These are phyloP conservation scores for Nevesoporus exiguus DNA, from an alignment of 768 basidiomycete genomes.

Conservation along the genomic window DNA sequence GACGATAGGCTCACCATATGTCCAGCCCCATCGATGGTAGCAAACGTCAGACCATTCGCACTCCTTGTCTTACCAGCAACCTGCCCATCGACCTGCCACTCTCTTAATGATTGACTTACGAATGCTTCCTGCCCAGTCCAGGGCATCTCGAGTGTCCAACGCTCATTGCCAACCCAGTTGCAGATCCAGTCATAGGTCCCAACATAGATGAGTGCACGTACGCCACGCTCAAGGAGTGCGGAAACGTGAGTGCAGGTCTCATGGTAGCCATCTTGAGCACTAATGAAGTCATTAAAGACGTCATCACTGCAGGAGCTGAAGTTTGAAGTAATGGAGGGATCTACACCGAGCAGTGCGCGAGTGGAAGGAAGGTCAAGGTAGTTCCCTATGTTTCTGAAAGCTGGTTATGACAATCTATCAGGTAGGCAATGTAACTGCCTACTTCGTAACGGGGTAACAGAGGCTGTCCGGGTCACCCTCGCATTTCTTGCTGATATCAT, in stretches of 20 bases:
- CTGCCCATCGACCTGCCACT: slow-evolving; percentile 53
- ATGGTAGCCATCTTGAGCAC: slow-evolving; percentile 41
- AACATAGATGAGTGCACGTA: slow-evolving; percentile 70
- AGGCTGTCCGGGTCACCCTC: slow-evolving; percentile 47
- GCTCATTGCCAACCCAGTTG: slow-evolving; percentile 73
- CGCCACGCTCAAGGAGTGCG: slow-evolving; percentile 66
- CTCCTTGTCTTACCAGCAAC: slow-evolving; percentile 55
- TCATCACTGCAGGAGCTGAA: slow-evolving; percentile 39
- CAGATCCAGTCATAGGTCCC: slow-evolving; percentile 80
- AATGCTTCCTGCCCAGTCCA: slow-evolving; percentile 66
- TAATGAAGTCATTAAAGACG: slow-evolving; percentile 49
- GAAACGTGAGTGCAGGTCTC: slow-evolving; percentile 36
- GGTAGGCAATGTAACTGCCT: not conserved
- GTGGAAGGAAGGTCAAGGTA: slow-evolving; percentile 62
- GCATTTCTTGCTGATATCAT: slow-evolving; percentile 67
- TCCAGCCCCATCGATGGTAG: slow-evolving; percentile 64
- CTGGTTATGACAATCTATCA: not conserved
- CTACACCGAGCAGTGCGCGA: slow-evolving; percentile 60
- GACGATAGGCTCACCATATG: slow-evolving; percentile 60
- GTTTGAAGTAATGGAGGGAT: slow-evolving; percentile 39
- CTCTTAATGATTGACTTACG: slow-evolving; percentile 42
- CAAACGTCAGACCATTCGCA: slow-evolving; percentile 62
- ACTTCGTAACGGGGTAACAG: slow-evolving; percentile 49
- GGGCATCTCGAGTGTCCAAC: slow-evolving; percentile 70
- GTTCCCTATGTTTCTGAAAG: slow-evolving; percentile 46